Base-by-base conservation (phyloP, 2,329 filamentous ascomycete species). In the Periconia macrospinosa region DNA sequence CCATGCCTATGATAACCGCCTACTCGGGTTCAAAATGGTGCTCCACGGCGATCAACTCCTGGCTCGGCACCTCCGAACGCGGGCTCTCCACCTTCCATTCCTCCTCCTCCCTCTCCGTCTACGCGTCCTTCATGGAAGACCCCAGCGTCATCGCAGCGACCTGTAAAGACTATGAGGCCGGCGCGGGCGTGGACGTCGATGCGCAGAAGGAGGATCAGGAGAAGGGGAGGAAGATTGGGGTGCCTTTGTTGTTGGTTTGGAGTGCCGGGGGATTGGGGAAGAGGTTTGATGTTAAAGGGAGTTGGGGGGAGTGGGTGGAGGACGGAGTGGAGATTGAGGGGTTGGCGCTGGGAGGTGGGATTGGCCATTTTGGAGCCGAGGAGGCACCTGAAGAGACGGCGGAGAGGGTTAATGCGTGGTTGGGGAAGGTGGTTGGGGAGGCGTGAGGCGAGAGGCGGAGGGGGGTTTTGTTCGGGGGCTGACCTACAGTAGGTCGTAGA, bases 311-410 rank as follows among this genome's bases (percentile, higher is more conserved):
- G 1, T 72, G 68, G 47, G 80, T 85, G 14, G 56, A 56, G 18
- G 67, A 76, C 33, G 70, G 63, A 2, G 73, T 84, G 8, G 73
- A 80, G 17, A 76, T 78, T 15, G 77, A 80, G 0, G 79, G 82
- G 60, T 81, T 79, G 57, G 75, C 81, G 20, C 74, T 67, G 42
- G 70, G 64, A 6, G 69, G 82, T 33, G 76, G 81, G 6, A 77
- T 78, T 30, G 83, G 83, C 0, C 83, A 86, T 67, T 86, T 82
- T 62, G 76, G 84, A 15, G 78, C 81, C 1, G 83, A 86, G 58
- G 77, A 85, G 54, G 71, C 69, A 23, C 81, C 82, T 0, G 75
- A 77, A 11, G 76, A 77, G 2, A 70, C 83, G 20, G 68, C 80
- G 30, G 68, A 67, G 48, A 70, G 74, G 18, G 69, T 83, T 6